Evolutionary conservation across 1,284 basidiomycete genomes (phyloP).

Genomic region (Moesziomyces sp.): DNA sequence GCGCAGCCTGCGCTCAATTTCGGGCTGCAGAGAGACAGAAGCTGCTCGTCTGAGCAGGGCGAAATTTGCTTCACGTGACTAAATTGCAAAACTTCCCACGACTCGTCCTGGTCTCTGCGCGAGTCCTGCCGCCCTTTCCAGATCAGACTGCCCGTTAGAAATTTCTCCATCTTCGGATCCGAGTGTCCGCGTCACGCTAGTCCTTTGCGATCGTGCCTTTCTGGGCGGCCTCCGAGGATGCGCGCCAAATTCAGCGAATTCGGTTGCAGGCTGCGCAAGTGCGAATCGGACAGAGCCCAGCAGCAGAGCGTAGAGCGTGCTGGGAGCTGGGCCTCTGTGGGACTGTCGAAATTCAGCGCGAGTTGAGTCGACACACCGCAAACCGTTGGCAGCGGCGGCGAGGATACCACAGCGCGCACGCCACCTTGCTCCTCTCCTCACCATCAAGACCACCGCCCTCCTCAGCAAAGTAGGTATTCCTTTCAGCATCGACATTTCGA

Average conservation of each 20-base stretch:
- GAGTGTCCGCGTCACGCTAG: too few species aligned
- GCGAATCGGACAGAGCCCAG: too few species aligned
- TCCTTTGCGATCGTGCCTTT: too few species aligned
- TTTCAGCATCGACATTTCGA: constrained; percentile 4
- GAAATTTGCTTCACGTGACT: constrained; percentile 5
- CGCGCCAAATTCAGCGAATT: too few species aligned
- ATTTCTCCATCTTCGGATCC: too few species aligned
- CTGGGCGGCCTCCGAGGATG: too few species aligned
- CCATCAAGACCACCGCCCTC: constrained; percentile 44
- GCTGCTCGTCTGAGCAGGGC: neutral
- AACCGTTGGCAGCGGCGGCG: neutral
- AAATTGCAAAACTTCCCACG: constrained; percentile 9
- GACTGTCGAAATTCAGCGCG: neutral
- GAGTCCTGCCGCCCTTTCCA: too few species aligned
- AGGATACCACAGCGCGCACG: constrained; percentile 21
- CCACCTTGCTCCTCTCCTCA: constrained; percentile 31
- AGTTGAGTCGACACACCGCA: neutral
- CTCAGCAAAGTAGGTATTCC: constrained; percentile 42
- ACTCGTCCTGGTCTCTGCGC: neutral
- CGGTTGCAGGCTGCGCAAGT: too few species aligned
- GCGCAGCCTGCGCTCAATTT: neutral
- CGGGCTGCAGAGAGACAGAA: constrained; percentile 7
- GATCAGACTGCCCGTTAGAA: too few species aligned
- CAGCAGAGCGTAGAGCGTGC: too few species aligned
- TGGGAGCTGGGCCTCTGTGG: constrained; percentile 1